phyloP scores from a whole-genome alignment of 495 filamentous ascomycete genomes.

The Thermothielavioides terrestris region DNA sequence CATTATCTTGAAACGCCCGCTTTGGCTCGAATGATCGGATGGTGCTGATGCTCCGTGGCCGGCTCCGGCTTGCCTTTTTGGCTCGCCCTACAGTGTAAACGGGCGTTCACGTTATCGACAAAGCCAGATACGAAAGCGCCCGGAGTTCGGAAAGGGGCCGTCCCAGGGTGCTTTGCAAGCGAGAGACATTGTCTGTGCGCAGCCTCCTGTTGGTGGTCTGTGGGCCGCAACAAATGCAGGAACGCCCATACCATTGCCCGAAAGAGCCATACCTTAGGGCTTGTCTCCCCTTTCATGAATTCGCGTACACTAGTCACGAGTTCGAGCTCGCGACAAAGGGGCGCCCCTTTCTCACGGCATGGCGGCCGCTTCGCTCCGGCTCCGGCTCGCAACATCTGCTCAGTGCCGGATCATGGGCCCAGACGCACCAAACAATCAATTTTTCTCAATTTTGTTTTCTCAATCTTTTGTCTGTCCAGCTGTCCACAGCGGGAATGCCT shows the following conservation, averaged over 20 bases:
- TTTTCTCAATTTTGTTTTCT: neutral
- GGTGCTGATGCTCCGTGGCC: neutral
- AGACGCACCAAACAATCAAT: too few species aligned
- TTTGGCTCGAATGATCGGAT: neutral
- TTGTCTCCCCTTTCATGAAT: too few species aligned
- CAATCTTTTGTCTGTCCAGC: neutral
- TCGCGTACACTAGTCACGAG: too few species aligned
- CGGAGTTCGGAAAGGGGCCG: neutral
- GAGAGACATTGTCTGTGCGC: neutral
- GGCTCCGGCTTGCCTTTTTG: conserved; percentile 1
- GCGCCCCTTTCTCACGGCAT: too few species aligned
- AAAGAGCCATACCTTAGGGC: neutral
- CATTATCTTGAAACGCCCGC: neutral
- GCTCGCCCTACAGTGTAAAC: neutral
- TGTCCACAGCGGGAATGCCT: too few species aligned
- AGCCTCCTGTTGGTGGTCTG: neutral
- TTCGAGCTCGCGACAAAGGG: too few species aligned
- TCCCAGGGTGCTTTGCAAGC: neutral
- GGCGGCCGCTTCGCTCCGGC: too few species aligned
- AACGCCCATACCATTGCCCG: neutral
- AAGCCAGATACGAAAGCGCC: neutral
- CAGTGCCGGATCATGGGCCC: too few species aligned
- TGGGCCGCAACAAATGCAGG: conserved; percentile 2
- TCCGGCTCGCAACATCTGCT: too few species aligned
- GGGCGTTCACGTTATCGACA: neutral